Percentiles rank a stretch among this genome's conserved stretches.
These are phyloP conservation scores for Castanospermum australe DNA, from an alignment of 306 rosid species.

Conservation along the genomic window DNA sequence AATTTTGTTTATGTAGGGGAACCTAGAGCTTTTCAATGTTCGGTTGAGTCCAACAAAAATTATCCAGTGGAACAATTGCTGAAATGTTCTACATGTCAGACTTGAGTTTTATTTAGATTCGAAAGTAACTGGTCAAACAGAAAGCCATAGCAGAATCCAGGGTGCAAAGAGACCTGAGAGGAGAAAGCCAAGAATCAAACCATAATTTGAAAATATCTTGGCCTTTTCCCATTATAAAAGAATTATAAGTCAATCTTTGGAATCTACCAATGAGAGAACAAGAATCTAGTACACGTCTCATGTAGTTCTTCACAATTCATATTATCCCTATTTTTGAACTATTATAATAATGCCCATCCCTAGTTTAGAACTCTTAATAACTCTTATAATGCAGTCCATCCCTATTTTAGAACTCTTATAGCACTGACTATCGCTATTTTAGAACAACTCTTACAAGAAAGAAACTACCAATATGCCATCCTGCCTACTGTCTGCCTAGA, in stretches of 20 bases:
- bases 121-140: neutral
- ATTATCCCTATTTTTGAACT: neutral
- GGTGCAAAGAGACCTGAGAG: neutral
- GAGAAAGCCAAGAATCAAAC: neutral
- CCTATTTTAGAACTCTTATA: neutral
- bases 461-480: slow-evolving; percentile 5
- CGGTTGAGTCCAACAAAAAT: neutral
- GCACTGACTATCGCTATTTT: neutral
- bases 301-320: neutral
- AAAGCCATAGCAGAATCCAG: neutral
- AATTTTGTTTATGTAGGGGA: slow-evolving; percentile 1
- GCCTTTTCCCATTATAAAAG: neutral
- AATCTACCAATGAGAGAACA: slow-evolving; percentile 9
- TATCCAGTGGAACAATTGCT: neutral
- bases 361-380: slow-evolving; percentile 3
- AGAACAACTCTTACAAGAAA: neutral
- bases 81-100: neutral
- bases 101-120: neutral
- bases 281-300: neutral
- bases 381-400: neutral
- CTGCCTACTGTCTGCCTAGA: slow-evolving; percentile 6
- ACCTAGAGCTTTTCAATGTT: slow-evolving; percentile 7
- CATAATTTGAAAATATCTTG: slow-evolving; percentile 6
- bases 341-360: neutral
- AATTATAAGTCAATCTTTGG: slow-evolving; percentile 14